These are phyloP conservation scores for Herpetospermum pedunculosum DNA, from an alignment of 306 rosid genomes.

Conservation along the genomic window DNA sequence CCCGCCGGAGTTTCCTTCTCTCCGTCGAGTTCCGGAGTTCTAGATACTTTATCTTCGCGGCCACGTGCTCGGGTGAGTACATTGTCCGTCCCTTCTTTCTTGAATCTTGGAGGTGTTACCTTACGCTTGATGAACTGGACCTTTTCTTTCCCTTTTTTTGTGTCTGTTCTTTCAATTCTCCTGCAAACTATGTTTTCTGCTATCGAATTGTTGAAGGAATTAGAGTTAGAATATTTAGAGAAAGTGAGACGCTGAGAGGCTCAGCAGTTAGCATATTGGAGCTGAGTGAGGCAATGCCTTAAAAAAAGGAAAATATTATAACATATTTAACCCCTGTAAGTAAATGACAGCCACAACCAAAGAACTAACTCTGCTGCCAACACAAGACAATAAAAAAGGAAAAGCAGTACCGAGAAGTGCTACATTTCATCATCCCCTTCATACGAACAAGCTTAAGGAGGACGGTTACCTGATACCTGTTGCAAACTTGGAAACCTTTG, in stretches of 20 bases:
- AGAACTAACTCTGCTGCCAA: too few species aligned
- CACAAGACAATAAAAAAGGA: not conserved
- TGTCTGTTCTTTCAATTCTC: not conserved
- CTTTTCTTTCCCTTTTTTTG: not conserved
- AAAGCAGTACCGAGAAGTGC: not conserved
- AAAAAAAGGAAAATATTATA: not conserved
- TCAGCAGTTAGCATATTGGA: not conserved
- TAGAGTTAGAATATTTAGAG: not conserved
- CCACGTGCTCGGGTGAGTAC: slow-evolving; percentile 51
- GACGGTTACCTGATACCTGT: not conserved
- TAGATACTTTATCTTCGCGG: slow-evolving; percentile 23
- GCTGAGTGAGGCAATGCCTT: not conserved
- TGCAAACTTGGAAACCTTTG: not conserved
- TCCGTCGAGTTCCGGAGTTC: too few species aligned
- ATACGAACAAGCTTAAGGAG: not conserved
- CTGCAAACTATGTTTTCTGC: not conserved
- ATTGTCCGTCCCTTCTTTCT: not conserved
- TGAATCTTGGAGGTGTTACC: not conserved
- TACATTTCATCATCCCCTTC: not conserved
- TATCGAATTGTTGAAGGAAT: not conserved
- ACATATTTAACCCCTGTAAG: too few species aligned
- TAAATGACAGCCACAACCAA: too few species aligned
- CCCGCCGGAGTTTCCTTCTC: slow-evolving; percentile 10
- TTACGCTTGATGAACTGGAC: not conserved
- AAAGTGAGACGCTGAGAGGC: not conserved